Evolutionary conservation across 2,329 filamentous ascomycete species (phyloP).

Genomic region (Verticillium dahliae): DNA sequence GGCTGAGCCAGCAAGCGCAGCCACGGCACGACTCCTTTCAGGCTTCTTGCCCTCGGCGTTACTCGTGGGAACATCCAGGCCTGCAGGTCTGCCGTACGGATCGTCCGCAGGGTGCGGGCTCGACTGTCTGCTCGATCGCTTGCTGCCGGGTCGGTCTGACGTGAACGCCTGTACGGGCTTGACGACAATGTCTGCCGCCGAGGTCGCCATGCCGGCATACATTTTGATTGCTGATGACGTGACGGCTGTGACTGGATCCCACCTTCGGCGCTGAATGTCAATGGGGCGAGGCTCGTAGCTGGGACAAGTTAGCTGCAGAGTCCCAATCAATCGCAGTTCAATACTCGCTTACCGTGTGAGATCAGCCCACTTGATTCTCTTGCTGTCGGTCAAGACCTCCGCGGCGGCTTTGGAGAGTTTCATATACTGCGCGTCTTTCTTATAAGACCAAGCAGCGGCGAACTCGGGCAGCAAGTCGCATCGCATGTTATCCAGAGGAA

Average conservation of each 20-base stretch:
- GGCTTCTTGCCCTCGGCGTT: neutral
- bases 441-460: conserved; percentile 45
- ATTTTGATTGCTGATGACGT: conserved; percentile 11
- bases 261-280: conserved; percentile 24
- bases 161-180: conserved; percentile 11
- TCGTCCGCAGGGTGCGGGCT: neutral
- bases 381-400: conserved; percentile 42
- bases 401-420: conserved; percentile 46
- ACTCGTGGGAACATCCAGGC: neutral
- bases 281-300: conserved; percentile 32
- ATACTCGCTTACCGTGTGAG: conserved; percentile 20
- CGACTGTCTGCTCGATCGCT: neutral
- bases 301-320: conserved; percentile 21
- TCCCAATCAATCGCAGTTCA: conserved; percentile 27
- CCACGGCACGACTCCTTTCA: conserved; percentile 1
- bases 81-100: neutral
- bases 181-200: conserved; percentile 11
- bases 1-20: conserved; percentile 6
- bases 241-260: conserved; percentile 22
- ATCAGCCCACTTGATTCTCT: conserved; percentile 32
- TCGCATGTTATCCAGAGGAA: conserved; percentile 24
- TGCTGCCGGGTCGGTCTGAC: neutral
- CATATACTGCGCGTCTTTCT: conserved; percentile 27
- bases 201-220: conserved; percentile 6
- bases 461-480: conserved; percentile 33